Conservation (phyloP, 1,139 yeast genomes). For the Candida tetrigidarum region DNA sequence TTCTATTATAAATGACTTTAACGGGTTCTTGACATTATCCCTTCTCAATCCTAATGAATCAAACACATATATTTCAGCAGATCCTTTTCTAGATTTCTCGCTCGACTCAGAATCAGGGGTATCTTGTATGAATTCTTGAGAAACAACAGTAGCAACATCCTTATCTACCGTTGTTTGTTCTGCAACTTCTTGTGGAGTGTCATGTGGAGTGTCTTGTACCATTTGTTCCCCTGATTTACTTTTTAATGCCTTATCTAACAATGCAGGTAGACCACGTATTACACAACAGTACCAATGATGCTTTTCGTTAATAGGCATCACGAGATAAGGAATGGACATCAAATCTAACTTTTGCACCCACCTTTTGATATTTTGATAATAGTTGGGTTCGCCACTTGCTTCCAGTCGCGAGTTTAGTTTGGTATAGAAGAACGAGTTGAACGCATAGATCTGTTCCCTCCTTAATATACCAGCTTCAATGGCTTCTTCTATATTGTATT, state of each 20-base stretch:
- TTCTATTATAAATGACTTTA: constrained; percentile 65
- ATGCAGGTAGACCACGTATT: constrained; percentile 50
- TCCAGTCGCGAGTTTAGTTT: constrained; percentile 47
- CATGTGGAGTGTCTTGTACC: too few relatives aligned
- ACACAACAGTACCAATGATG: constrained; percentile 91
- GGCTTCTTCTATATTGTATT: constrained; percentile 55
- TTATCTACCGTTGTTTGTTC: too few relatives aligned
- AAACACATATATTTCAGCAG: constrained; percentile 65
- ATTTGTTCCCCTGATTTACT: constrained; percentile 1
- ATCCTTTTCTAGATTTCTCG: constrained; percentile 10
- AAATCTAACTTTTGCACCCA: constrained; percentile 82
- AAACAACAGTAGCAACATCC: too few relatives aligned
- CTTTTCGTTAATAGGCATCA: constrained; percentile 82
- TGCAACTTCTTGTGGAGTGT: too few relatives aligned
- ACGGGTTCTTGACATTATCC: constrained; percentile 53
- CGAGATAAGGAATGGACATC: constrained; percentile 60
- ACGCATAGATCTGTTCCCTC: constrained; percentile 53
- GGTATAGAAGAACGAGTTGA: constrained; percentile 86
- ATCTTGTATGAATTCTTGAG: background rate
- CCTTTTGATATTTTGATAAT: constrained; percentile 67
- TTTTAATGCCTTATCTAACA: constrained; percentile 23
- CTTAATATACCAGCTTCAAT: constrained; percentile 23
- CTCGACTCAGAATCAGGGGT: background rate
- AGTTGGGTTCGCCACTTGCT: constrained; percentile 27
- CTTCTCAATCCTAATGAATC: constrained; percentile 78